Percentiles rank a stretch among this genome's conserved stretches.
Evolutionary conservation across 2,329 filamentous ascomycete species (phyloP).

Genomic region (Colletotrichum noveboracense): DNA sequence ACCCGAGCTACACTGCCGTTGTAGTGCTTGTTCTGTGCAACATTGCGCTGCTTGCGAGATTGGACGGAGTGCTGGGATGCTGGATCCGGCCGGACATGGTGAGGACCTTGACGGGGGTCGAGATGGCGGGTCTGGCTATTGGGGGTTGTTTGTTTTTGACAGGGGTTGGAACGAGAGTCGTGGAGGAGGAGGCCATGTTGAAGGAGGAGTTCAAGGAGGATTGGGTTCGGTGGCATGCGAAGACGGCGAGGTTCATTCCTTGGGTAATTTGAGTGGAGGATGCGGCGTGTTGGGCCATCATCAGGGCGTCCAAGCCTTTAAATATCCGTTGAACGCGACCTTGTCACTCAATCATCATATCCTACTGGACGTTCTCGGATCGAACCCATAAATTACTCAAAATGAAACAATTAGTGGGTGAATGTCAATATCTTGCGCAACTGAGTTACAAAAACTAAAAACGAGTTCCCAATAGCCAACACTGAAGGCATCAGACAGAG

Average conservation of each 20-base stretch:
- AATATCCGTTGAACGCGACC: no score
- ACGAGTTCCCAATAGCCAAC: no score
- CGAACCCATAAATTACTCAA: no score
- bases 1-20: slow-evolving; percentile 56
- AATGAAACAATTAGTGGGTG: no score
- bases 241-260: slow-evolving; percentile 55
- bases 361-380: no score
- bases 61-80: slow-evolving; percentile 44
- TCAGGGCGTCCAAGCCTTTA: no score
- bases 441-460: no score
- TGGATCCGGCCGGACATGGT: slow-evolving; percentile 35
- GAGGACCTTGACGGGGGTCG: neutral
- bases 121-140: slow-evolving; percentile 14
- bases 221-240: slow-evolving; percentile 54
- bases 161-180: slow-evolving; percentile 40
- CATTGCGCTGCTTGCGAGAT: slow-evolving; percentile 35
- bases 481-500: no score
- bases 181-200: slow-evolving; percentile 57
- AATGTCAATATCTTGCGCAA: no score
- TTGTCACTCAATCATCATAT: no score
- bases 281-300: no score
- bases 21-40: slow-evolving; percentile 37
- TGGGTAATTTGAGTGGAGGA: slow-evolving; percentile 43
- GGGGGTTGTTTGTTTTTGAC: slow-evolving; percentile 24
- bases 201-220: slow-evolving; percentile 46